Evolutionary conservation across 78 protist species (phyloP).

Genomic region (Dictyostelium brefeldianum): DNA sequence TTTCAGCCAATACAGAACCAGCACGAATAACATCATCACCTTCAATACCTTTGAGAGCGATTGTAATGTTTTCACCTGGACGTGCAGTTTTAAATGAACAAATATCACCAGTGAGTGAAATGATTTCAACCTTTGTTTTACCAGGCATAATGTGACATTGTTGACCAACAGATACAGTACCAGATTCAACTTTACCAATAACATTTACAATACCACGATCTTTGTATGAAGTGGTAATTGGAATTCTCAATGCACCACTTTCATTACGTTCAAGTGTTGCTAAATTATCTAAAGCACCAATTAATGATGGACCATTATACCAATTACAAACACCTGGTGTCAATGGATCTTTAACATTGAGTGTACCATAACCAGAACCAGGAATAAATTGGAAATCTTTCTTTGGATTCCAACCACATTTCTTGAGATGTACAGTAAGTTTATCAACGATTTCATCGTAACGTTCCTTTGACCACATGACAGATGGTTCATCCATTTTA

Average conservation of each 20-base stretch:
- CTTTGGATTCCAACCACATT: slow-evolving; percentile 84
- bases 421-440: slow-evolving; percentile 83
- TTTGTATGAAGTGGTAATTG: slow-evolving; percentile 91
- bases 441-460: slow-evolving; percentile 87
- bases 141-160: slow-evolving; percentile 89
- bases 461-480: slow-evolving; percentile 92
- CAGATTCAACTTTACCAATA: slow-evolving; percentile 96
- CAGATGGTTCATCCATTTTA: slow-evolving; percentile 99
- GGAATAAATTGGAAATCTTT: slow-evolving; percentile 93
- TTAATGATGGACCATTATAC: slow-evolving; percentile 91
- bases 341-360: slow-evolving; percentile 84
- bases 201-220: slow-evolving; percentile 90
- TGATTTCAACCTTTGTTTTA: slow-evolving; percentile 73
- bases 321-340: slow-evolving; percentile 82
- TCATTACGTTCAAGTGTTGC: slow-evolving; percentile 72
- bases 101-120: slow-evolving; percentile 82
- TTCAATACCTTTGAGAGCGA: slow-evolving; percentile 90
- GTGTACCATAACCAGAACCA: slow-evolving; percentile 93
- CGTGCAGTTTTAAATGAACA: slow-evolving; percentile 75
- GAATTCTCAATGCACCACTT: slow-evolving; percentile 90
- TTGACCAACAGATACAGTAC: slow-evolving; percentile 84
- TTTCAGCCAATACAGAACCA: slow-evolving; percentile 70
- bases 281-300: slow-evolving; percentile 88
- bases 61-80: slow-evolving; percentile 91
- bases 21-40: slow-evolving; percentile 85